Base-by-base conservation (phyloP, 1,139 yeast species). In the Candida sanyaensis region DNA sequence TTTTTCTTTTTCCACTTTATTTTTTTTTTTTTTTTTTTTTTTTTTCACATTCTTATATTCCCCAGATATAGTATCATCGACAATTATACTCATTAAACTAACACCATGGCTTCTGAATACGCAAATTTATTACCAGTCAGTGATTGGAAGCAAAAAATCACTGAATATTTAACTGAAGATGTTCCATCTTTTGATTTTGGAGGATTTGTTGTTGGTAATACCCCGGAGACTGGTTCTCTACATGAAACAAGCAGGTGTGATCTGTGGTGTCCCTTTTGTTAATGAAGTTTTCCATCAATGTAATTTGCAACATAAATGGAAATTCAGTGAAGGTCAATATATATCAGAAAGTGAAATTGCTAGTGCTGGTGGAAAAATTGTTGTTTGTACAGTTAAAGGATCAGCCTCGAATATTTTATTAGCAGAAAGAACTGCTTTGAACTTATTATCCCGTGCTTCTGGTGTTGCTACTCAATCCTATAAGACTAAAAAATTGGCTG, bases 181-280 rank as follows among this genome's bases (percentile, higher is more conserved):
- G 95, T 88, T 5, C 97, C 98, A 1, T 84, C 96, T 0, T 92
- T 92, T 61, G 98, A 92, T 65, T 88, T 85, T 57, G 98, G 98
- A 34, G 98, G 96, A 2, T 90, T 71, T 62, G 98, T 92, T 1
- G 98, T 92, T n/a, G 97, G 98, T 6, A 77, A 79, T 50, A 84
- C 78, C 46, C 61, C 58, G 8, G 88, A 88, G 62, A 75, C 83
- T 1, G 97, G 96, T 1, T 83, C 89, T 1, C 74, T 86, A 81
- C 66, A 87, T 95, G 77, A 92, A 92, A 67, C 87, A 87, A 53
- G 69, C 63, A 42, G 97, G 97, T 27, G 75, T 90, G 13, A 72
- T 92, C n/a, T 83, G 91, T 33, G 98, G 98, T 12, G 82, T 88
- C 5, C 96, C 97, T 3, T 92, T 92, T 68, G 96, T 96, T 5